A percentile compares a stretch with the other conserved stretches of the same genome.
Conservation (phyloP, 208 protist genomes). For the Crithidia acanthocephali region DNA sequence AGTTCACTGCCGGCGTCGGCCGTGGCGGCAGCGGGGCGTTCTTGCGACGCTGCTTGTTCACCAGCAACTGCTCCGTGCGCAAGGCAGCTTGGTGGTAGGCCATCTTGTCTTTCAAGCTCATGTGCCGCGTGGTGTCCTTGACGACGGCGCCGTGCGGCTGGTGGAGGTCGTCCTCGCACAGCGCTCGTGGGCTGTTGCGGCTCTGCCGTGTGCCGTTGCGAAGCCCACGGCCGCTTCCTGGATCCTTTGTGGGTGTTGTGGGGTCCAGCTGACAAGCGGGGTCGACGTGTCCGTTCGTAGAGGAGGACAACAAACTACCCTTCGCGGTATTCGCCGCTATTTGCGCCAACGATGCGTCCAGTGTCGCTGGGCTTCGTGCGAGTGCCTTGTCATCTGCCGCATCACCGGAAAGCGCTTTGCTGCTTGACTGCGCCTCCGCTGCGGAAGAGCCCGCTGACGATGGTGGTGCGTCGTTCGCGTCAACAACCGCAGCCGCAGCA, state of each 20-base stretch:
- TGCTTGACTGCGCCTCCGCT: not conserved
- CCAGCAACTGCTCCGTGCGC: slow-evolving; percentile 57
- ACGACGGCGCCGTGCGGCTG: too few relatives aligned
- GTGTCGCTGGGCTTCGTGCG: too few relatives aligned
- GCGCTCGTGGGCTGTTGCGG: slow-evolving; percentile 3
- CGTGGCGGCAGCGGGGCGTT: slow-evolving; percentile 47
- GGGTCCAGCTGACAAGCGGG: not conserved
- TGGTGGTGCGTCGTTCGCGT: not conserved
- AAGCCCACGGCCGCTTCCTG: not conserved
- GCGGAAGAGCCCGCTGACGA: not conserved
- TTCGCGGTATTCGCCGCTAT: not conserved
- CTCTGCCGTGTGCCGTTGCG: not conserved
- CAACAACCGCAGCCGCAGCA: not conserved
- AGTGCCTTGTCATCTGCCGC: not conserved
- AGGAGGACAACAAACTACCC: not conserved
- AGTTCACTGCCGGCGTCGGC: slow-evolving; percentile 7
- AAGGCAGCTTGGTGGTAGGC: slow-evolving; percentile 56
- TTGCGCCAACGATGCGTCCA: not conserved
- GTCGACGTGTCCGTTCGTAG: not conserved
- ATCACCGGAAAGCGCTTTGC: not conserved
- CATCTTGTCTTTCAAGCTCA: slow-evolving; percentile 53
- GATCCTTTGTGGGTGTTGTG: not conserved
- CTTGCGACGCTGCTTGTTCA: slow-evolving; percentile 49
- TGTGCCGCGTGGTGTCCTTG: slow-evolving; percentile 17
- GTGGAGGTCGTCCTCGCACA: not conserved